Evolutionary conservation across 176 grass and related monocot genomes (phyloP), one percentile per base, ranked within the genome.

Genomic region (Olyra latifolia): DNA sequence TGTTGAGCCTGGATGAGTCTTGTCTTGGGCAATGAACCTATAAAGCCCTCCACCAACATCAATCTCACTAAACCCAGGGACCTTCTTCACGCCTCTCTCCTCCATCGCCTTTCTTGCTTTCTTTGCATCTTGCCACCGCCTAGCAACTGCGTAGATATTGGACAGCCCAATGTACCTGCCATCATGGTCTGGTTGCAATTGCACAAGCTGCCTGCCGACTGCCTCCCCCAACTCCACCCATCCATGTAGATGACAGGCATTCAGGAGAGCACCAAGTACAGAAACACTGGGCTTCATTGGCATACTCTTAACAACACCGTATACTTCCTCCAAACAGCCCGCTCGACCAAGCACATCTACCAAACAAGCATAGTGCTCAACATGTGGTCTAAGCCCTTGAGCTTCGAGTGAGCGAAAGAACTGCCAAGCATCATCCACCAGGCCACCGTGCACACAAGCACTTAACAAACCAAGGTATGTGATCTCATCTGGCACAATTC

Each of bases 261-360:
- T 89, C 47, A 91, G 39, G 46, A 94, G 77, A 56, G 92, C 89
- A 79, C 92, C 89, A 48, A 94, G 70, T 0, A 91, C 84, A 75
- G 92, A 82, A 44, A 91, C 84, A 78, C 73, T 87, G 24, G 92
- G 89, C 25, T 89, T 54, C 46, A 91, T 77, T 8, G 86, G 86
- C 92, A 94, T 94, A 13, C 20, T 74, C 58, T 25, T 72, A 41
- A 94, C 68, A 16, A 89, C 78, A 83, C 53, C 77, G 15, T 85
- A 94, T 38, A 81, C 92, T 68, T 89, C 89, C 53, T 79, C 83
- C 65, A 94, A 77, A 24, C 35, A 13, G 1, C 92, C 92, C 3
- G 92, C 92, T 74, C 92, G 80, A 35, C 89, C 87, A 81, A 94
- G 89, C 24, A 91, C 89, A 70, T 94, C 86, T 41, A 94, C 86